Base-by-base conservation (phyloP, 805 yeast genomes). In the Metschnikowia colocasiae region DNA sequence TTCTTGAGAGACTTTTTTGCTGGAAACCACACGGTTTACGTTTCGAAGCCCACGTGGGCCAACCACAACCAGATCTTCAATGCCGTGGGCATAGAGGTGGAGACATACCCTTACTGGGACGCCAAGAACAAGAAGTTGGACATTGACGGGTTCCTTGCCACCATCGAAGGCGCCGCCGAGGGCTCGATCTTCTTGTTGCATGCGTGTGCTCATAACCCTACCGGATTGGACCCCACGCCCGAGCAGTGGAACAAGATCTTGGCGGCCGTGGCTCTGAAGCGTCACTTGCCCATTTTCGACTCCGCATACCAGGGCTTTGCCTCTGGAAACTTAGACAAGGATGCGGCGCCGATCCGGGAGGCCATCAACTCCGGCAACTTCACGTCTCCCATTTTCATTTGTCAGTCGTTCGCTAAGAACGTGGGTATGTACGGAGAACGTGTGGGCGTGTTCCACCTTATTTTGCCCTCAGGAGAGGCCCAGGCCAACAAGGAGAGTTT, bases 271-370 rank as follows among this genome's bases (percentile, higher is more conserved):
- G 77, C 80, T 55, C 62, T 68, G 49, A 75, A 79, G 48, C 70
- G 78, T 45, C 95, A 89, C 68, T 77, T 92, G 59, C 88, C 89
- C 5, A 69, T 92, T 52, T 91, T 94, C 61, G 99, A 92, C 70
- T 82, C 90, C 51, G 98, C 98, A 19, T 92, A 94, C 75, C 98
- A 92, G 73, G 99, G 99, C 4, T 92, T 92, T 64, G 96, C 98
- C 25, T 79, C 91, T 37, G 98, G 98, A 46, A 82, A 85, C 59
- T 77, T 89, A 56, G 83, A 78, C 54, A 76, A 79, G 50, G 99
- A 92, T 60, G 92, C 95, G 7, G 87, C 79, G 74, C 89, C 97
- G 20, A 81, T 85, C 47, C 76, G 90, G 55, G 69, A 75, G 43
- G 90, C 89, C 52, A 74, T 84, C 44, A 56, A 64, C 50, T 54